phyloP scores from a whole-genome alignment of 108 stramenopile species.

The Discostella stelligeroides region DNA sequence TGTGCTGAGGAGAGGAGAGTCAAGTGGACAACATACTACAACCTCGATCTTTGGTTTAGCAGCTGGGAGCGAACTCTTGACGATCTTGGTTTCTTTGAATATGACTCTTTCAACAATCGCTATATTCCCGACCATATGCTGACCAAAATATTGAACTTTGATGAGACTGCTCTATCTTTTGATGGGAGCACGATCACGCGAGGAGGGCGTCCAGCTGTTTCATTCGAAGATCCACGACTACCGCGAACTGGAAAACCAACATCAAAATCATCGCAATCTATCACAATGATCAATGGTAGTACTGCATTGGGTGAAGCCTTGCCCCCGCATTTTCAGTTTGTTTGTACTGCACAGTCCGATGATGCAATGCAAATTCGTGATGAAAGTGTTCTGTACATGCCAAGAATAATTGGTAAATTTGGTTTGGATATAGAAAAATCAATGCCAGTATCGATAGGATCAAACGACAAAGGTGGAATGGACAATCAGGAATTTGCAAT shows the following conservation, averaged over 20 bases:
- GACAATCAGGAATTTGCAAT: no score
- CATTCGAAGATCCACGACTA: neutral
- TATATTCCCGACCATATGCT: neutral
- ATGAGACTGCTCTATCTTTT: neutral
- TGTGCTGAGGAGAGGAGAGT: neutral
- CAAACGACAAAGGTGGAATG: no score
- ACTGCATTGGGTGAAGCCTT: no score
- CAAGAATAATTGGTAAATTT: neutral
- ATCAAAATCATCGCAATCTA: neutral
- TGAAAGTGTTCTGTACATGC: no score
- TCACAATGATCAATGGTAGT: neutral
- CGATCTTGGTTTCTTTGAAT: neutral
- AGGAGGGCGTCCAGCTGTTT: neutral
- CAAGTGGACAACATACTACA: conserved; percentile 8
- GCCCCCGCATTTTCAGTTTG: no score
- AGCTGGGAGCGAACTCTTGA: neutral
- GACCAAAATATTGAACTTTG: conserved; percentile 5
- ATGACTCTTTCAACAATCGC: neutral
- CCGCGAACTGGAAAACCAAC: neutral
- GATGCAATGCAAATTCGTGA: no score
- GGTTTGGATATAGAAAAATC: neutral
- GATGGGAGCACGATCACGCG: neutral
- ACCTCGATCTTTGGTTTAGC: conserved; percentile 4
- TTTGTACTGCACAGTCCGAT: no score
- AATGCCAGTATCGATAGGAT: no score